Conservation (phyloP, 371 early-diverging fungal genomes). For the Chytridiales sp. region DNA sequence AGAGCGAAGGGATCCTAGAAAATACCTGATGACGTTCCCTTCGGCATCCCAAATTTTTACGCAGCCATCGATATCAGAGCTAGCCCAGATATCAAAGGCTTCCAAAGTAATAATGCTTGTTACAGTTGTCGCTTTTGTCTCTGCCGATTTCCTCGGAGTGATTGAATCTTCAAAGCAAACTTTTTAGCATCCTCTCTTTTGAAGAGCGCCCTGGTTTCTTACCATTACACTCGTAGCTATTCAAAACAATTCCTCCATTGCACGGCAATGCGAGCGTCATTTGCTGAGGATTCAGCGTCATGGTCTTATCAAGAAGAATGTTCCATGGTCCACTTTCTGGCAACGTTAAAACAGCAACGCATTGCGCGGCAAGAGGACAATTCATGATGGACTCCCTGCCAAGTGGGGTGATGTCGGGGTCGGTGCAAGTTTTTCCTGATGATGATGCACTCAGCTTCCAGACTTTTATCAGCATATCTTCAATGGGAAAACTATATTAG, state of each 20-base stretch:
- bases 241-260: constrained; percentile 20
- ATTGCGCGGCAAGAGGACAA: not conserved
- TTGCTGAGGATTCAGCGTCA: constrained; percentile 4
- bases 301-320: not conserved
- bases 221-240: constrained; percentile 10
- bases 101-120: no score
- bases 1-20: not conserved
- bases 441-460: constrained; percentile 19
- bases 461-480: constrained; percentile 28
- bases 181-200: no score
- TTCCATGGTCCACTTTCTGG: constrained; percentile 1
- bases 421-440: not conserved
- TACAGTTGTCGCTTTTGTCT: no score
- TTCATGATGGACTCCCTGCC: no score
- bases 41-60: constrained; percentile 39
- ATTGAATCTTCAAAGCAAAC: no score
- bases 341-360: constrained; percentile 7
- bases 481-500: not conserved
- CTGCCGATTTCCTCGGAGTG: no score
- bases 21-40: constrained; percentile 20
- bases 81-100: constrained; percentile 31
- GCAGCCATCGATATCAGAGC: constrained; percentile 26
- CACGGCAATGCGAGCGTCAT: constrained; percentile 21
- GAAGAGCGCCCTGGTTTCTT: no score
- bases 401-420: no score